Evolutionary conservation across 2,329 filamentous ascomycete species (phyloP), one percentile per base, ranked within the genome.

Genomic region (Calonectria fujianensis): DNA sequence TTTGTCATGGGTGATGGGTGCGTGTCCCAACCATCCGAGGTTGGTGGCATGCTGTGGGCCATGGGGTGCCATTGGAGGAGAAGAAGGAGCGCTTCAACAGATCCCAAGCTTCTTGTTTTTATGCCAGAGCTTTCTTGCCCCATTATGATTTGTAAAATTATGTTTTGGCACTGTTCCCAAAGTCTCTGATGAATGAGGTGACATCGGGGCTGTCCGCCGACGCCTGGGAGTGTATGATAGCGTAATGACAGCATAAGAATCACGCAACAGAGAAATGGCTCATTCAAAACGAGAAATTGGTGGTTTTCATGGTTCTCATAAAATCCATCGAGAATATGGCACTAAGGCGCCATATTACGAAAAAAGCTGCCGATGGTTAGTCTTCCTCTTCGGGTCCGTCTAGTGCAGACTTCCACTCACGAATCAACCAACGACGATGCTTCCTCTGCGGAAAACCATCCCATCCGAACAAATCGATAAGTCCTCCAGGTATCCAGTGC

Each of bases 101-200:
- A 32, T 2, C 51, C 29, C 2, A 32, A 2, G 5, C 16, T 35
- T 16, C 51, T 54, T n/a, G 10, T 32, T 54, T 54, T 54, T 20
- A 6, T 18, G 18, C 51, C 51, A 11, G 51, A 18, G 18, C 16
- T 32, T 54, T 54, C 51, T 8, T 54, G 51, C 4, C 51, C 51
- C 18, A 54, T 16, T 3, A 32, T 32, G 9, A 54, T 54, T 32
- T 31, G 27, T 5, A 32, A 32, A n/a, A 54, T 54, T n/a, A 32
- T n/a, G 16, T n/a, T 54, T 32, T 54, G 51, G 29, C 29, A 54
- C 18, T 54, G 31, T 6, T 54, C 51, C 51, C 51, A 54, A 20
- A 54, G 51, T 35, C 51, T 54, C 18, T 54, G 27, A 32, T 54
- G 51, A 32, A 54, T 54, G 29, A 54, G 29, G 16, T 32, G n/a